These are phyloP conservation scores for Podospora comata DNA, from an alignment of 495 filamentous ascomycete species.

Conservation along the genomic window DNA sequence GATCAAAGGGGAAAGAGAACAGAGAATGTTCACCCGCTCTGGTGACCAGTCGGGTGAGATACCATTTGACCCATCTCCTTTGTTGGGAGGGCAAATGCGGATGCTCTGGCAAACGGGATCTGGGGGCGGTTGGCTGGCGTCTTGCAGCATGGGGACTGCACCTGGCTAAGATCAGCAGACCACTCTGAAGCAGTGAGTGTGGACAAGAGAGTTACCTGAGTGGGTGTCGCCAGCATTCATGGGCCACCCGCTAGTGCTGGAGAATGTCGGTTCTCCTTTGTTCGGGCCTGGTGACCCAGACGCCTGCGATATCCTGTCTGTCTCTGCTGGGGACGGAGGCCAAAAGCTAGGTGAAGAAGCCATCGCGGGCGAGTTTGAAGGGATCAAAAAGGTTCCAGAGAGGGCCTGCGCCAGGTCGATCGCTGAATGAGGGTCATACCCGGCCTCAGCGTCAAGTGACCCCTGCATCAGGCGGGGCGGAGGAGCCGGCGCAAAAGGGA, in stretches of 20 bases:
- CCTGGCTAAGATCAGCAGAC: background rate
- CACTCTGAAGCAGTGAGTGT: background rate
- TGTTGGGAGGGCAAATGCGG: conserved; percentile 7
- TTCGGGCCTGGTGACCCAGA: background rate
- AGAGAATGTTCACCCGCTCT: conserved; percentile 4
- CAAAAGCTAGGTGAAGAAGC: background rate
- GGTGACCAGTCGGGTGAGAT: conserved; percentile 12
- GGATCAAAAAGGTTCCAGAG: conserved; percentile 3
- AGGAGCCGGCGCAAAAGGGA: background rate
- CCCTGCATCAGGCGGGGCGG: conserved; percentile 13
- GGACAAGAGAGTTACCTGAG: background rate
- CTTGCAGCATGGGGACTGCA: background rate
- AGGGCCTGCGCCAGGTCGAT: conserved; percentile 3
- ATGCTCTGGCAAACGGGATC: conserved; percentile 14
- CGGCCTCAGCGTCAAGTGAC: conserved; percentile 6
- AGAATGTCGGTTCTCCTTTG: background rate
- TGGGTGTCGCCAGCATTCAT: background rate
- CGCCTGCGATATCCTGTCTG: conserved; percentile 1
- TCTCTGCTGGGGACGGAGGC: conserved; percentile 1
- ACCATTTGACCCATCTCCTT: conserved; percentile 5
- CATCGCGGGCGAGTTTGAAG: background rate
- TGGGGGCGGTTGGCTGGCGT: background rate
- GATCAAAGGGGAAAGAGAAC: conserved; percentile 9
- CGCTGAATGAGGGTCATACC: conserved; percentile 5
- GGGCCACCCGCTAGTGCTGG: background rate